phyloP scores from a whole-genome alignment of 108 stramenopile species.

The Skeletonema grethae region DNA sequence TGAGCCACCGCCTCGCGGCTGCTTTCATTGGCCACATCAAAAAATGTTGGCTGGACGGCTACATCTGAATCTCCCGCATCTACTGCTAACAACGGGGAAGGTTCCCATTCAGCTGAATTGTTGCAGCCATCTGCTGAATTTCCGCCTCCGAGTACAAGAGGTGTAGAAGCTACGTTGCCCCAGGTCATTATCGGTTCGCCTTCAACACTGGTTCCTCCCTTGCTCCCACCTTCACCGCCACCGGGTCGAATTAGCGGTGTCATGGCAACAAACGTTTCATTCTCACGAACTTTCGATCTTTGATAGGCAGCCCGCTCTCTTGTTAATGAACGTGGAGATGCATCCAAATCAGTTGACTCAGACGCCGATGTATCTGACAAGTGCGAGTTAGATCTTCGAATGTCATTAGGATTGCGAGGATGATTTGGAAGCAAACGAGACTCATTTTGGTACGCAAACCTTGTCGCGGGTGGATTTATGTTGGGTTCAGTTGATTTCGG shows the following conservation, averaged over 20 bases:
- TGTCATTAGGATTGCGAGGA: neutral
- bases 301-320: slow-evolving; percentile 45
- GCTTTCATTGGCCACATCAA: slow-evolving; percentile 42
- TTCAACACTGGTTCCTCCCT: slow-evolving; percentile 10
- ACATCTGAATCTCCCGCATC: slow-evolving; percentile 2
- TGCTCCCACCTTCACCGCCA: neutral
- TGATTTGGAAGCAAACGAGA: slow-evolving; percentile 28
- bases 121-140: slow-evolving; percentile 19
- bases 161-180: slow-evolving; percentile 69
- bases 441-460: slow-evolving; percentile 61
- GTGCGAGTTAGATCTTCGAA: neutral
- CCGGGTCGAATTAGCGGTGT: slow-evolving; percentile 75
- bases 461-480: slow-evolving; percentile 68
- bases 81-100: neutral
- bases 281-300: slow-evolving; percentile 31
- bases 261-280: slow-evolving; percentile 68
- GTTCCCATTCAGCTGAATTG: slow-evolving; percentile 25
- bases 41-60: slow-evolving; percentile 31
- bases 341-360: slow-evolving; percentile 72
- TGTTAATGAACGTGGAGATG: slow-evolving; percentile 41
- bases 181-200: slow-evolving; percentile 74
- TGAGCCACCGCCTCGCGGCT: slow-evolving; percentile 34
- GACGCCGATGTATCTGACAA: slow-evolving; percentile 53
- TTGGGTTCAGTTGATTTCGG: slow-evolving; percentile 60
- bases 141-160: slow-evolving; percentile 53